A percentile compares a stretch with the other conserved stretches of the same genome.
Conservation (phyloP, 495 filamentous ascomycete genomes). For the Parmelia sp. region DNA sequence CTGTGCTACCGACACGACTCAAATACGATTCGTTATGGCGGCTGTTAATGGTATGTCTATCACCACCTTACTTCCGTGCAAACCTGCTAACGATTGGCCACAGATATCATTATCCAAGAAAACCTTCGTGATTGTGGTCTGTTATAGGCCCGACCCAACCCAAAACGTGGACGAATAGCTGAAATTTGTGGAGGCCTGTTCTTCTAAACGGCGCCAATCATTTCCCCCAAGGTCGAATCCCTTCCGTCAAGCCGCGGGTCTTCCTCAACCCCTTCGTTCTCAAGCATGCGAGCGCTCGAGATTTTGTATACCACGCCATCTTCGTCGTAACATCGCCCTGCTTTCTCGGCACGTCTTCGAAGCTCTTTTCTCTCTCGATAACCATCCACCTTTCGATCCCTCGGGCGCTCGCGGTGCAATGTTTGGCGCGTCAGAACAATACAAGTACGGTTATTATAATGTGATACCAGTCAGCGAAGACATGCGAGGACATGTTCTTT, state of each 20-base stretch:
- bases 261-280: slow-evolving; percentile 3
- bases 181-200: slow-evolving; percentile 27
- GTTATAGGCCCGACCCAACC: slow-evolving; percentile 55
- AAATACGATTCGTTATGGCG: slow-evolving; percentile 99
- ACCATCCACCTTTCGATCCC: slow-evolving; percentile 7
- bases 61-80: not conserved
- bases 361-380: not conserved
- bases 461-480: slow-evolving; percentile 17
- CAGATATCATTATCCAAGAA: slow-evolving; percentile 99
- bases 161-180: slow-evolving; percentile 24
- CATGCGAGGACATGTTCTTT: slow-evolving; percentile 6
- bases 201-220: slow-evolving; percentile 16
- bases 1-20: slow-evolving; percentile 94
- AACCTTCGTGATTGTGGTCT: slow-evolving; percentile 96
- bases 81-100: slow-evolving; percentile 21
- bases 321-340: slow-evolving; percentile 8
- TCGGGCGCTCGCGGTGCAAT: slow-evolving; percentile 10
- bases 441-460: slow-evolving; percentile 15
- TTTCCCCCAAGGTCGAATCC: slow-evolving; percentile 6
- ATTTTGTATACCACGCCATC: slow-evolving; percentile 17
- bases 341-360: slow-evolving; percentile 12
- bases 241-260: slow-evolving; percentile 5
- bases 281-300: slow-evolving; percentile 12
- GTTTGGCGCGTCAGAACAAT: slow-evolving; percentile 3
- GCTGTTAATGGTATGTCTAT: slow-evolving; percentile 84